Base-by-base conservation (phyloP, 148 eudicot species). In the Chenopodium quinoa region DNA sequence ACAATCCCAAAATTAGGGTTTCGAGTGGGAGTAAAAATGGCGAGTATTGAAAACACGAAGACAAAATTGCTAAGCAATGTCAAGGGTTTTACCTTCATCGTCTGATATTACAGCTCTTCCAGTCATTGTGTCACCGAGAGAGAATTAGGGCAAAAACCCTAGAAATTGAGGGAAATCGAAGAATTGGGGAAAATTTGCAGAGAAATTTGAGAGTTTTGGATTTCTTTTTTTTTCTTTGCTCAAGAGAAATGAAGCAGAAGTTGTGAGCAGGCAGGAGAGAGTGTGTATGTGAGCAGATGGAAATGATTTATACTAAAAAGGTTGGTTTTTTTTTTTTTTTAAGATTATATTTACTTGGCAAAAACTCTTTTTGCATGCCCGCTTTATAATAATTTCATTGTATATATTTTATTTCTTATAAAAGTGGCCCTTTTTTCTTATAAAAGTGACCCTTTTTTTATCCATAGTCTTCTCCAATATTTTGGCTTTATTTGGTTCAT, bases 41-140 rank as follows among this genome's bases (percentile, higher is more conserved):
- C 20, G 22, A 44, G 25, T 29, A 73, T 48, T 16, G 29, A 32
- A 73, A 34, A 37, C n/a, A 40, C 1, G 17, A 78, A 11, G 4
- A n/a, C 25, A 52, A 73, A 75, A 64, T 23, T 6, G 58, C 11
- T n/a, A 25, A 52, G 56, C 14, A 40, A 7, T n/a, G 71, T 47
- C 14, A 22, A 67, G 73, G 65, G 34, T 13, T 63, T 65, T 80
- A 89, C 93, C 97, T 90, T 93, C 97, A 77, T 93, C 97, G 76
- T 93, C 97, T 23, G 94, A 90, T 19, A 92, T 77, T 0, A 90
- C 74, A 7, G 89, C 77, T 68, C 88, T 88, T 4, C 91, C 93
- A 8, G 83, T 90, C 94, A 89, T 91, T 85, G n/a, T 9, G 29
- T 5, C 27, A 1, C 78, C 52, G 77, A 50, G n/a, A 5, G 17